Conservation (phyloP, 2,329 filamentous ascomycete species). For the Pezicula rhizophila region DNA sequence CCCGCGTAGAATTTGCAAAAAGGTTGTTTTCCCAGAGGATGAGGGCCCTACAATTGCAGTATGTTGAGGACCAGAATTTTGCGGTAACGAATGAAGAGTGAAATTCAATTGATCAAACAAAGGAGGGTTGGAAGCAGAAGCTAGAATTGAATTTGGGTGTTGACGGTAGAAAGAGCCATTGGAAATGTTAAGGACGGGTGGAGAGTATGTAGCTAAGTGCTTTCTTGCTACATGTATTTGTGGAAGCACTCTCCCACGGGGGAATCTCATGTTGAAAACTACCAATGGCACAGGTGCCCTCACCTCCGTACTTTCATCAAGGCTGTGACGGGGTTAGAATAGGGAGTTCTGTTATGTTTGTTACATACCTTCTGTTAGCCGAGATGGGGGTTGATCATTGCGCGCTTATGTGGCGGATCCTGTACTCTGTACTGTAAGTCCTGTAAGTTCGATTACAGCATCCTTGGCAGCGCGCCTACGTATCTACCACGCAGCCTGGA, state of each 20-base stretch:
- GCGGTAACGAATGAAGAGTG: slow-evolving; percentile 53
- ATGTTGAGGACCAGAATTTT: slow-evolving; percentile 41
- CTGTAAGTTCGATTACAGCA: not conserved
- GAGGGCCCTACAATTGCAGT: slow-evolving; percentile 85
- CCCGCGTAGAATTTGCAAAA: slow-evolving; percentile 74
- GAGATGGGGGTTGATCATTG: slow-evolving; percentile 2
- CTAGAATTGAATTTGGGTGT: slow-evolving; percentile 53
- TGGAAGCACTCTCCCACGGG: not conserved
- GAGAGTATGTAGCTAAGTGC: slow-evolving; percentile 21
- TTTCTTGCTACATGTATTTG: not conserved
- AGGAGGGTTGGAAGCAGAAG: slow-evolving; percentile 50
- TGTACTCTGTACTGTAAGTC: no score
- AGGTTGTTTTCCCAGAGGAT: slow-evolving; percentile 71
- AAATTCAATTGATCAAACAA: slow-evolving; percentile 70
- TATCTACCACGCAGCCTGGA: slow-evolving; percentile 9
- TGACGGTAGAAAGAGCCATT: slow-evolving; percentile 80
- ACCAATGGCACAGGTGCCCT: not conserved
- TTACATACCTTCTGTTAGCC: no score
- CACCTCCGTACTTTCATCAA: no score
- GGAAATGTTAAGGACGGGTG: slow-evolving; percentile 63
- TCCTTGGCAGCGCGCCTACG: slow-evolving; percentile 5
- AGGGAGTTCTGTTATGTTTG: no score
- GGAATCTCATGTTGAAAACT: not conserved
- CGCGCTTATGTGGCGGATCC: not conserved
- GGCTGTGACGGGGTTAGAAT: no score